These are phyloP conservation scores for Collybia nuda DNA, from an alignment of 768 basidiomycete genomes.

Conservation along the genomic window DNA sequence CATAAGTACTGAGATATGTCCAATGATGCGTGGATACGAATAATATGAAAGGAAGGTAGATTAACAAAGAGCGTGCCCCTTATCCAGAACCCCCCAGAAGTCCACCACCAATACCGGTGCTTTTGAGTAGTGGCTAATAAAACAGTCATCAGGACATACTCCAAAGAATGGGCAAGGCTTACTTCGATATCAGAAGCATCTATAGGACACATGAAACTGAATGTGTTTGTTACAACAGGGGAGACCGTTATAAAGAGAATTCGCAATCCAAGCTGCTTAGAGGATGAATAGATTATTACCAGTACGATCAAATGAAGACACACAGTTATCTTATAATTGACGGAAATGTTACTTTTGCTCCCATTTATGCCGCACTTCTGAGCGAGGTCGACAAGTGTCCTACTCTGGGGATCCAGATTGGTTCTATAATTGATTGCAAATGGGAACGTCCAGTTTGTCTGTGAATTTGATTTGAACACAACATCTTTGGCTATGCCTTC, in stretches of 20 bases:
- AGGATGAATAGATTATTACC: background rate
- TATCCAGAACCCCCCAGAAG: background rate
- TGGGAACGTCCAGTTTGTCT: conserved; percentile 75
- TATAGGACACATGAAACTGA: conserved; percentile 68
- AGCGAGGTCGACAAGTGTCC: conserved; percentile 62
- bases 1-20: background rate
- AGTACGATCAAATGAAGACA: conserved; percentile 17
- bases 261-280: conserved; percentile 57
- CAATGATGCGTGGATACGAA: no score
- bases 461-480: conserved; percentile 47
- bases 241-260: conserved; percentile 66
- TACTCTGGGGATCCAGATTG: conserved; percentile 46
- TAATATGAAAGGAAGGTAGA: background rate
- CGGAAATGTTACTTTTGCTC: conserved; percentile 45
- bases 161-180: conserved; percentile 6
- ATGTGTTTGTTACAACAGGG: conserved; percentile 60
- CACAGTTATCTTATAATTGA: conserved; percentile 70
- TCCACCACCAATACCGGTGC: conserved; percentile 6
- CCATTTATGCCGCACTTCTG: conserved; percentile 58
- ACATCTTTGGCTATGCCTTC: conserved; percentile 50
- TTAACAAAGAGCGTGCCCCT: background rate
- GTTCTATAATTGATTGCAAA: conserved; percentile 65
- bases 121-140: conserved; percentile 11
- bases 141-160: background rate
- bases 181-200: conserved; percentile 28